Evolutionary conservation across 2,329 filamentous ascomycete genomes (phyloP).

Genomic region (Pseudogymnoascus sp.): DNA sequence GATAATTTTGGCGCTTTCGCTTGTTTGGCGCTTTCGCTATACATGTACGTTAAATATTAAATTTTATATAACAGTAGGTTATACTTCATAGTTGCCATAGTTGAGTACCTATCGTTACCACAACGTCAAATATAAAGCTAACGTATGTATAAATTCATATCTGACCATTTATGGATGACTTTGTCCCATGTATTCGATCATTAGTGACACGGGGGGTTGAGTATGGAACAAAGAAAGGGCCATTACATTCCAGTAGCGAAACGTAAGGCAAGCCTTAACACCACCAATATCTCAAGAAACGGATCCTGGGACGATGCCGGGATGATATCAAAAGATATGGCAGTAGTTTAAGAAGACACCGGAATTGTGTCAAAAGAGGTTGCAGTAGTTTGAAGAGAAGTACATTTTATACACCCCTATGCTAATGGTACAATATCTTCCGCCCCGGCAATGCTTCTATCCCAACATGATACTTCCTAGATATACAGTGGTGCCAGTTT

Average conservation of each 20-base stretch:
- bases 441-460: constrained; percentile 16
- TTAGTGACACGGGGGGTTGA: background rate
- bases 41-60: background rate
- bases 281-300: background rate
- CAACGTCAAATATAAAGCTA: background rate
- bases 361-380: background rate
- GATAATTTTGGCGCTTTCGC: too few species aligned
- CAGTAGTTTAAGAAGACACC: background rate
- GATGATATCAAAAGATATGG: background rate
- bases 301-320: background rate
- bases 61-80: background rate
- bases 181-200: background rate
- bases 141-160: background rate
- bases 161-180: background rate
- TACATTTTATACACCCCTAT: constrained; percentile 29
- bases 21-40: too few species aligned
- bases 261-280: background rate
- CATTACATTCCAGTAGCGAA: background rate
- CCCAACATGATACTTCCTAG: constrained; percentile 5
- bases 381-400: constrained; percentile 11
- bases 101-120: too few species aligned
- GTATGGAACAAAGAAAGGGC: background rate
- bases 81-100: background rate
- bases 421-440: constrained; percentile 28
- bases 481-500: constrained; percentile 10